Conservation (phyloP, 2,329 filamentous ascomycete species). For the Pyricularia grisea region DNA sequence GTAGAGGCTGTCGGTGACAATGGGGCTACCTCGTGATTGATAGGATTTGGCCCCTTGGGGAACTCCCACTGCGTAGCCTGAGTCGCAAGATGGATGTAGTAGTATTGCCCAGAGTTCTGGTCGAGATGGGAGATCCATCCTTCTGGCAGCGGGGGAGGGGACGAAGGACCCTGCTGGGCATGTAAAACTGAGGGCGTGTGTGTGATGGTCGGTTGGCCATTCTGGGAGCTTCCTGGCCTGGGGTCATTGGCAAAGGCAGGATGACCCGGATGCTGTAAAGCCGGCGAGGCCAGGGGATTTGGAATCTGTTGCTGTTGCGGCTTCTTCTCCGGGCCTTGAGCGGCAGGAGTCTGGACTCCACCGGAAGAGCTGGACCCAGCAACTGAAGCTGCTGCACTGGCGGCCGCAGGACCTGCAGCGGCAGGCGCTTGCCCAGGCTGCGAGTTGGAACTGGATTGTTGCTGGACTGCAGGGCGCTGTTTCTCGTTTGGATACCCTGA, state of each 20-base stretch:
- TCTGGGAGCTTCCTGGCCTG: slow-evolving; percentile 36
- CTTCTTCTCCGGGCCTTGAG: slow-evolving; percentile 6
- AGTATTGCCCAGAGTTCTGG: slow-evolving; percentile 93
- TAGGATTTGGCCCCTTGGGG: slow-evolving; percentile 85
- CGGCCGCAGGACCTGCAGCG: slow-evolving; percentile 11
- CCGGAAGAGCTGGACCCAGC: neutral
- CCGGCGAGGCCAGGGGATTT: slow-evolving; percentile 31
- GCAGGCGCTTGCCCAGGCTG: slow-evolving; percentile 14
- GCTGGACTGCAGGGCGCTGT: slow-evolving; percentile 35
- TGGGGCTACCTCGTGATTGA: slow-evolving; percentile 73
- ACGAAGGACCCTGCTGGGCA: slow-evolving; percentile 54
- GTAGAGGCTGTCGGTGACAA: slow-evolving; percentile 74
- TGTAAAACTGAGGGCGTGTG: slow-evolving; percentile 35
- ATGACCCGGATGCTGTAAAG: slow-evolving; percentile 56
- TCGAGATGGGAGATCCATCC: slow-evolving; percentile 98
- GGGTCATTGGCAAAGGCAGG: slow-evolving; percentile 87
- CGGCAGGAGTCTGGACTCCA: neutral
- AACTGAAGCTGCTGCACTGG: slow-evolving; percentile 7
- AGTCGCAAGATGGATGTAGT: slow-evolving; percentile 93
- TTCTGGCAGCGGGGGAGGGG: slow-evolving; percentile 87
- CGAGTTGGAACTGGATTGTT: slow-evolving; percentile 17
- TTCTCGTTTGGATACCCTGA: slow-evolving; percentile 78
- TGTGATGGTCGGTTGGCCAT: slow-evolving; percentile 35
- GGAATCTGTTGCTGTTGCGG: slow-evolving; percentile 17
- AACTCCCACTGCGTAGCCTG: slow-evolving; percentile 99